phyloP scores from a whole-genome alignment of 768 basidiomycete species.

The Pilatotrama ljubarskyi region DNA sequence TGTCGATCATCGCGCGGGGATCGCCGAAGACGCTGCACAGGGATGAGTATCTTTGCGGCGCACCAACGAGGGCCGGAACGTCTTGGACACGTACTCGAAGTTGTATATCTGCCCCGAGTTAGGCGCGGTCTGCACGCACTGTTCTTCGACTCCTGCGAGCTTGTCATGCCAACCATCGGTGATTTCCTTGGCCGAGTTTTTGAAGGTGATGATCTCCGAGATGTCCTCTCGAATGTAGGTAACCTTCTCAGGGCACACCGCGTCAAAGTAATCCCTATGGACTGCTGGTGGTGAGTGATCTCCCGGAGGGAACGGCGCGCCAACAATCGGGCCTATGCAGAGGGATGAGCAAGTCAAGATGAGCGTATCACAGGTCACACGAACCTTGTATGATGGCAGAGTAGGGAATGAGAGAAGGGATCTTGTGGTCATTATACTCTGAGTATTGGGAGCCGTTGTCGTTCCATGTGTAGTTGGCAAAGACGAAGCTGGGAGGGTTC shows the following conservation, averaged over 20 bases:
- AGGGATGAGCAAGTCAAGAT: not conserved
- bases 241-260: constrained; percentile 41
- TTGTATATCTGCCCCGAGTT: constrained; percentile 20
- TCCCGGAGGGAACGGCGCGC: constrained; percentile 39
- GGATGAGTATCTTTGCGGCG: not conserved
- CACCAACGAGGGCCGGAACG: too few species aligned
- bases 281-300: constrained; percentile 39
- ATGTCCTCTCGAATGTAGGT: constrained; percentile 32
- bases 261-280: constrained; percentile 37
- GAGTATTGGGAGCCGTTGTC: constrained; percentile 39
- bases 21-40: constrained; percentile 24
- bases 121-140: constrained; percentile 31
- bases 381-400: constrained; percentile 52
- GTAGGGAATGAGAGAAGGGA: constrained; percentile 54
- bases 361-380: not conserved
- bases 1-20: constrained; percentile 21
- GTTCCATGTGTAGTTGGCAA: constrained; percentile 58
- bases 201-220: constrained; percentile 31
- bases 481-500: constrained; percentile 40
- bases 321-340: constrained; percentile 42
- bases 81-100: constrained; percentile 16
- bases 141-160: constrained; percentile 35
- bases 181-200: constrained; percentile 35
- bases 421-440: constrained; percentile 48
- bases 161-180: constrained; percentile 41